A percentile compares a stretch with the other conserved stretches of the same genome.
Evolutionary conservation across 192 early-diverging fungal species (phyloP).

Genomic region (Thoreauomyces humboldtii): DNA sequence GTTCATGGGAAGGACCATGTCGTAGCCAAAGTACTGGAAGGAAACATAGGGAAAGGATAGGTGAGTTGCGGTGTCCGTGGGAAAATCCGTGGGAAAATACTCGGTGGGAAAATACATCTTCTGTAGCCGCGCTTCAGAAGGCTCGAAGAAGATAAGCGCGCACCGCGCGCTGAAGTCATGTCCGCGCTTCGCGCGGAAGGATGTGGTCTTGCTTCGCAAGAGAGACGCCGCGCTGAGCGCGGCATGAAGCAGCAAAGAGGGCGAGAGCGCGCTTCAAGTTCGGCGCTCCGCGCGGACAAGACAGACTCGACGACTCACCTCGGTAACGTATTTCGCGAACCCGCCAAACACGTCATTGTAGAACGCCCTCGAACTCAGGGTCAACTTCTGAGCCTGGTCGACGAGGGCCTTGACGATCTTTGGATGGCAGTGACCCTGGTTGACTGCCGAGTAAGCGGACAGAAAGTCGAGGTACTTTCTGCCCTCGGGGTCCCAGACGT

Average conservation of each 20-base stretch:
- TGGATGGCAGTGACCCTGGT: slow-evolving; percentile 93
- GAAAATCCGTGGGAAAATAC: too few species aligned
- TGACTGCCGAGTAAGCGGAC: slow-evolving; percentile 80
- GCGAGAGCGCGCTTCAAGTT: too few species aligned
- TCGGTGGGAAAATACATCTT: too few species aligned
- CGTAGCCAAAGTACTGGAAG: slow-evolving; percentile 81
- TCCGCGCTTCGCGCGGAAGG: too few species aligned
- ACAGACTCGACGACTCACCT: slow-evolving; percentile 42
- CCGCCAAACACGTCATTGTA: slow-evolving; percentile 91
- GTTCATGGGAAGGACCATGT: slow-evolving; percentile 99
- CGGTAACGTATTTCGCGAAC: slow-evolving; percentile 87
- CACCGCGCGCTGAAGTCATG: too few species aligned
- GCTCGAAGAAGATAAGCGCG: too few species aligned
- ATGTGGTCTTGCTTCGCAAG: too few species aligned
- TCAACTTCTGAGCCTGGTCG: slow-evolving; percentile 82
- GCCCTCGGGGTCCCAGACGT: slow-evolving; percentile 94
- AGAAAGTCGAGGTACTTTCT: slow-evolving; percentile 86
- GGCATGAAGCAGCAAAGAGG: background rate
- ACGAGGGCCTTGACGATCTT: slow-evolving; percentile 88
- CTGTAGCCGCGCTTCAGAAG: too few species aligned
- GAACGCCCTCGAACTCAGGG: slow-evolving; percentile 92
- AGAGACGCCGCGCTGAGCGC: too few species aligned
- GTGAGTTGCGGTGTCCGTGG: too few species aligned
- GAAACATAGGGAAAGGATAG: background rate
- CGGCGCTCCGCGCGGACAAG: too few species aligned